These are phyloP conservation scores for Pseudocercospora macadamiae DNA, from an alignment of 2,329 filamentous ascomycete species.

Conservation along the genomic window DNA sequence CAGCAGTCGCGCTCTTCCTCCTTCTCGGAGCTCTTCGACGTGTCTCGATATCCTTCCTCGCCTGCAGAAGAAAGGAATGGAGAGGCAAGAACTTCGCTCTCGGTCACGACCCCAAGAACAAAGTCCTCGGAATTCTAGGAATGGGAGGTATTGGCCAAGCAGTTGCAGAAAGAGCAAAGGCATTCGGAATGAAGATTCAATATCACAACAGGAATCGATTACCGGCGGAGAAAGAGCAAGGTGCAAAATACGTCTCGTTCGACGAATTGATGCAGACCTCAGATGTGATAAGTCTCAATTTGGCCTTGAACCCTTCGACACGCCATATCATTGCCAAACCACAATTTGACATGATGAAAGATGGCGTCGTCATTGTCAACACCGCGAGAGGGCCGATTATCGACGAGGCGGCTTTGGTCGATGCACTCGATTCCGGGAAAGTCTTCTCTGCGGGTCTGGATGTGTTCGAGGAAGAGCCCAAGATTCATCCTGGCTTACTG, in stretches of 20 bases:
- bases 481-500: constrained; percentile 55
- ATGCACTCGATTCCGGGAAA: constrained; percentile 57
- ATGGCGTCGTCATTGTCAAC: constrained; percentile 61
- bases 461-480: constrained; percentile 62
- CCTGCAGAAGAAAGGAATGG: constrained; percentile 52
- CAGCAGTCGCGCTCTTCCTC: constrained; percentile 50
- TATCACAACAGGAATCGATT: constrained; percentile 59
- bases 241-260: constrained; percentile 58
- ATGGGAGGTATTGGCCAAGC: constrained; percentile 64
- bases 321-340: constrained; percentile 56
- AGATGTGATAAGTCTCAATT: constrained; percentile 59
- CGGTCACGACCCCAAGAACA: constrained; percentile 57
- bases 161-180: constrained; percentile 51
- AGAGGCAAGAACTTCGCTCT: constrained; percentile 50
- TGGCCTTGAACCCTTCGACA: constrained; percentile 56
- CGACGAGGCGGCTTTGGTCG: constrained; percentile 59
- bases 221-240: constrained; percentile 46
- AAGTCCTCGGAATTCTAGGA: constrained; percentile 59
- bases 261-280: constrained; percentile 57
- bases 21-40: constrained; percentile 57
- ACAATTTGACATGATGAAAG: constrained; percentile 58
- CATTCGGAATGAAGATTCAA: constrained; percentile 61
- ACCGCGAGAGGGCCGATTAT: constrained; percentile 61
- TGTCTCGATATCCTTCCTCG: constrained; percentile 50
- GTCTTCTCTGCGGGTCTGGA: constrained; percentile 60